Conservation (phyloP, 352 stramenopile genomes). For the Pythium phragmitis region DNA sequence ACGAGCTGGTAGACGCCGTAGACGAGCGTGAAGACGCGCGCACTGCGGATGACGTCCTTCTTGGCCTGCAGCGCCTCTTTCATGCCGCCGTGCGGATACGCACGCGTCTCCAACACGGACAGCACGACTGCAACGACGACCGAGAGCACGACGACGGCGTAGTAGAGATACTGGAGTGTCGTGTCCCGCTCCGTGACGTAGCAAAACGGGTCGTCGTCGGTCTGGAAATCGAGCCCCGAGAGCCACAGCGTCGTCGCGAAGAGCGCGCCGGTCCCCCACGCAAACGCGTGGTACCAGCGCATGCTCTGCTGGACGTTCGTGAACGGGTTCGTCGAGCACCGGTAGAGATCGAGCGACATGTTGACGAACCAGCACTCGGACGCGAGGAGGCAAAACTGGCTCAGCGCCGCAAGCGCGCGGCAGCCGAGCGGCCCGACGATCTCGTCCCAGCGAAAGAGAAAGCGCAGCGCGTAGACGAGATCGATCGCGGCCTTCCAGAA, state of each 20-base stretch:
- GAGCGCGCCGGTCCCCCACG: slow-evolving; percentile 57
- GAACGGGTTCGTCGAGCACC: slow-evolving; percentile 87
- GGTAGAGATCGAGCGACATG: slow-evolving; percentile 85
- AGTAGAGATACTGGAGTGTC: slow-evolving; percentile 69
- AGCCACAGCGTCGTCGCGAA: slow-evolving; percentile 59
- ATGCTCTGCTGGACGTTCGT: slow-evolving; percentile 77
- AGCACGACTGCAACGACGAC: slow-evolving; percentile 63
- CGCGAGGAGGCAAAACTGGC: slow-evolving; percentile 74
- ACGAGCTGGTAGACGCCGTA: slow-evolving; percentile 86
- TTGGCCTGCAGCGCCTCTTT: slow-evolving; percentile 75
- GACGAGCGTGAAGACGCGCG: slow-evolving; percentile 74
- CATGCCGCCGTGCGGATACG: slow-evolving; percentile 72
- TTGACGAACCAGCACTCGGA: slow-evolving; percentile 88
- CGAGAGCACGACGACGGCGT: slow-evolving; percentile 70
- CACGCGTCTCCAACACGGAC: slow-evolving; percentile 66
- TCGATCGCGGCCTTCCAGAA: slow-evolving; percentile 82
- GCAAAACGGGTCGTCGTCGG: slow-evolving; percentile 46
- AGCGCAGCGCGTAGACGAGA: slow-evolving; percentile 70
- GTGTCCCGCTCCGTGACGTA: slow-evolving; percentile 75
- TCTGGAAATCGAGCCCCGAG: slow-evolving; percentile 48
- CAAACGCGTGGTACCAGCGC: slow-evolving; percentile 72
- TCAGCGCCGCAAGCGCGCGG: slow-evolving; percentile 55
- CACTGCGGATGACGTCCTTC: slow-evolving; percentile 79
- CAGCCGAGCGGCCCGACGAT: slow-evolving; percentile 51
- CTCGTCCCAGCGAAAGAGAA: slow-evolving; percentile 67